Conservation (phyloP, 2,329 filamentous ascomycete genomes). For the Curvularia lunata region DNA sequence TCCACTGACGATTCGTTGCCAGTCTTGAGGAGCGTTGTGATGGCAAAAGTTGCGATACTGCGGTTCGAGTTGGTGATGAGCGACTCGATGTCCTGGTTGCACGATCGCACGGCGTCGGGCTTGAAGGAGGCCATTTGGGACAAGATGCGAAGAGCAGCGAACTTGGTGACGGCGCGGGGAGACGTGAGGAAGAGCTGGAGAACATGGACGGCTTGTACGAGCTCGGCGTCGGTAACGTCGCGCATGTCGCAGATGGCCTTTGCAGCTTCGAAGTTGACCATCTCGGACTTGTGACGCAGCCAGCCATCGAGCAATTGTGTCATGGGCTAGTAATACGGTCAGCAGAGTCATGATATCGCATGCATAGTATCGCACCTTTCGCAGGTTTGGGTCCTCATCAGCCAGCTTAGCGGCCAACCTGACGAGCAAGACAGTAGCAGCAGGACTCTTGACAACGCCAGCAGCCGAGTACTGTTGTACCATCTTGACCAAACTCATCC, state of each 20-base stretch:
- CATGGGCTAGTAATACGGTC: slow-evolving; percentile 69
- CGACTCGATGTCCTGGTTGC: slow-evolving; percentile 96
- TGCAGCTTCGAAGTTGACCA: slow-evolving; percentile 93
- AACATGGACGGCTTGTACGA: slow-evolving; percentile 90
- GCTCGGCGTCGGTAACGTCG: slow-evolving; percentile 90
- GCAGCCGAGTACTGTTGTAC: slow-evolving; percentile 97
- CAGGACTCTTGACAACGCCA: slow-evolving; percentile 92
- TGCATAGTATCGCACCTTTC: slow-evolving; percentile 58
- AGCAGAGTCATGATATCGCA: slow-evolving; percentile 5
- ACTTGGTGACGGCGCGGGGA: slow-evolving; percentile 94
- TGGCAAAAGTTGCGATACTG: slow-evolving; percentile 97
- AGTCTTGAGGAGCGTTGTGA: slow-evolving; percentile 96
- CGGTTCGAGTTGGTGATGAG: slow-evolving; percentile 97
- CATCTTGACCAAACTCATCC: slow-evolving; percentile 99
- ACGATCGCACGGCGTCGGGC: slow-evolving; percentile 86
- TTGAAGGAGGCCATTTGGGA: slow-evolving; percentile 98
- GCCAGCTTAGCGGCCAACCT: slow-evolving; percentile 91
- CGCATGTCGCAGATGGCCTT: slow-evolving; percentile 97
- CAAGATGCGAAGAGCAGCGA: slow-evolving; percentile 93
- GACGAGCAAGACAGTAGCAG: slow-evolving; percentile 90
- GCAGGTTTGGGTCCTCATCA: slow-evolving; percentile 85
- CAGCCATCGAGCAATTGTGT: slow-evolving; percentile 95
- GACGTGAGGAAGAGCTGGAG: slow-evolving; percentile 97
- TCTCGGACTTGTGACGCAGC: slow-evolving; percentile 96
- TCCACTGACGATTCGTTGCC: slow-evolving; percentile 98